Conservation (phyloP, 2,329 filamentous ascomycete genomes). For the Aaosphaeria arxii region DNA sequence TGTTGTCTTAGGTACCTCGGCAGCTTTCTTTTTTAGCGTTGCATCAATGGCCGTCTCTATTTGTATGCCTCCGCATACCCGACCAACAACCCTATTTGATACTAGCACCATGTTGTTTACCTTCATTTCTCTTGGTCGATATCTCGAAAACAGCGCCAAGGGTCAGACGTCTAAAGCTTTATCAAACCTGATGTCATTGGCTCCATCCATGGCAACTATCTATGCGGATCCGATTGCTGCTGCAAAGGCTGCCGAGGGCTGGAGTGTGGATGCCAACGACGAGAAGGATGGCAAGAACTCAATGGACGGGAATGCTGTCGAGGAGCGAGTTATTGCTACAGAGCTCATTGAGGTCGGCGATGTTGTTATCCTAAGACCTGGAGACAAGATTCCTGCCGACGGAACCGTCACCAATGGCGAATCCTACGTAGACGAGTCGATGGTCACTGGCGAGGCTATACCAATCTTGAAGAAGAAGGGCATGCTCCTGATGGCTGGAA, state of each 20-base stretch:
- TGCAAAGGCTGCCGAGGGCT: constrained; percentile 81
- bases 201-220: constrained; percentile 95
- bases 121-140: constrained; percentile 88
- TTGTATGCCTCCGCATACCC: constrained; percentile 68
- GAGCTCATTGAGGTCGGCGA: constrained; percentile 93
- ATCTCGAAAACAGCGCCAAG: constrained; percentile 90
- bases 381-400: constrained; percentile 95
- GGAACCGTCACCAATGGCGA: constrained; percentile 83
- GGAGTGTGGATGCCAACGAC: constrained; percentile 51
- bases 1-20: constrained; percentile 87
- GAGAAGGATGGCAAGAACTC: constrained; percentile 45
- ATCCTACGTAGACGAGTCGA: constrained; percentile 93
- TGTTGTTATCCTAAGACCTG: constrained; percentile 86
- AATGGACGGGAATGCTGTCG: constrained; percentile 60
- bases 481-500: constrained; percentile 80
- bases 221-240: constrained; percentile 92
- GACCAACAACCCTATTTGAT: constrained; percentile 89
- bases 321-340: constrained; percentile 84
- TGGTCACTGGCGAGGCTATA: constrained; percentile 97
- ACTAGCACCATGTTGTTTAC: constrained; percentile 98
- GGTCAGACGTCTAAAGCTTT: constrained; percentile 94
- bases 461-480: constrained; percentile 87
- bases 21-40: constrained; percentile 94
- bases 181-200: constrained; percentile 90
- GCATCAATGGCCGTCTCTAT: constrained; percentile 83